A percentile compares a stretch with the other conserved stretches of the same genome.
phyloP scores from a whole-genome alignment of 371 early-diverging fungal genomes.

The Mucor sp. region DNA sequence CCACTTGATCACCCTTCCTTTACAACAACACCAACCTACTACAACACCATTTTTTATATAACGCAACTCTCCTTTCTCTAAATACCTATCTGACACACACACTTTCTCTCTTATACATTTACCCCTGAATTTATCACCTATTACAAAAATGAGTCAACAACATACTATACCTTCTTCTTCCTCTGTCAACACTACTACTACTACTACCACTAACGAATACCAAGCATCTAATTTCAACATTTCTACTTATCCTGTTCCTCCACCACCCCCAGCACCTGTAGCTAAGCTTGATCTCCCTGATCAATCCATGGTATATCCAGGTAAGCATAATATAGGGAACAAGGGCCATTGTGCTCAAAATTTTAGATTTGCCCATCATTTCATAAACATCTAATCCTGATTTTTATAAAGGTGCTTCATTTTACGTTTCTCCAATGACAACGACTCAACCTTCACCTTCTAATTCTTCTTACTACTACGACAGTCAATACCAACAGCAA shows the following conservation, averaged over 20 bases:
- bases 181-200: too few relatives aligned
- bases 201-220: slow-evolving; percentile 5
- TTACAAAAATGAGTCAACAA: slow-evolving; percentile 23
- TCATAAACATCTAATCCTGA: background rate
- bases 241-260: slow-evolving; percentile 8
- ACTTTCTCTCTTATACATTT: background rate
- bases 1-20: slow-evolving; percentile 2
- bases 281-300: slow-evolving; percentile 27
- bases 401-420: slow-evolving; percentile 21
- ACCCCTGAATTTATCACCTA: slow-evolving; percentile 1
- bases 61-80: background rate
- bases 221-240: slow-evolving; percentile 18
- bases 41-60: slow-evolving; percentile 4
- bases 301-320: slow-evolving; percentile 29
- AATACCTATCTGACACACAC: background rate
- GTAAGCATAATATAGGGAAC: slow-evolving; percentile 2
- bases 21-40: background rate
- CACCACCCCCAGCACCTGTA: background rate
- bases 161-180: slow-evolving; percentile 18
- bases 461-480: slow-evolving; percentile 23
- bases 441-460: slow-evolving; percentile 18
- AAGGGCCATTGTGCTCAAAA: background rate
- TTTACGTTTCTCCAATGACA: slow-evolving; percentile 32
- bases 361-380: slow-evolving; percentile 15
- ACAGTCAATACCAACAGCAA: slow-evolving; percentile 15